phyloP scores from a whole-genome alignment of 2,329 filamentous ascomycete genomes.

The Stenocarpella maydis region DNA sequence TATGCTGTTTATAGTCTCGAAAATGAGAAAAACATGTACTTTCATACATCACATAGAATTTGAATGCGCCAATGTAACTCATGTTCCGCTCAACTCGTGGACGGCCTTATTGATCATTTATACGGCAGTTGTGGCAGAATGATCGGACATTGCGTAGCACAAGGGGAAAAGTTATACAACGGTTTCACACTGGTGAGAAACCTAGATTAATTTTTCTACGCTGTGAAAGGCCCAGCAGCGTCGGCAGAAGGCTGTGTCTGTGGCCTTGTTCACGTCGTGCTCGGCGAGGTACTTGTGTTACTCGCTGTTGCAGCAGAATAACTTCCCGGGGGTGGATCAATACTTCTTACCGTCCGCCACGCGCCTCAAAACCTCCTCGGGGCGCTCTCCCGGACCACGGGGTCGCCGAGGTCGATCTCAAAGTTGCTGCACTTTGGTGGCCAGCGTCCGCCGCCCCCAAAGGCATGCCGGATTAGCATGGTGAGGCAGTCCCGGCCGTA shows the following conservation, averaged over 20 bases:
- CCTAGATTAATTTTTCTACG: no score
- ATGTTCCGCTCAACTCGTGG: no score
- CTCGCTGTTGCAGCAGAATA: neutral
- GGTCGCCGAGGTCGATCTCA: neutral
- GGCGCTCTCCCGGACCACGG: neutral
- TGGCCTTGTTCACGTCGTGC: neutral
- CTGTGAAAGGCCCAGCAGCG: neutral
- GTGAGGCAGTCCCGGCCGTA: neutral
- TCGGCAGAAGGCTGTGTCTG: neutral
- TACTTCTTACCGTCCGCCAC: neutral
- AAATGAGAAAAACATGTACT: neutral
- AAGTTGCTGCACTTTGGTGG: neutral
- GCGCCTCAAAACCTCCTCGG: neutral
- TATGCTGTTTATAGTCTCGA: neutral
- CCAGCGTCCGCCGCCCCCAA: neutral
- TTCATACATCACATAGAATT: neutral
- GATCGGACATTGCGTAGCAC: no score
- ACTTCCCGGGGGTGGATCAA: neutral
- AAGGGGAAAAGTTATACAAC: no score
- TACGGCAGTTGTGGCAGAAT: no score
- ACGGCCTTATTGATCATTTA: no score
- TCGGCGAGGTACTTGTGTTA: neutral
- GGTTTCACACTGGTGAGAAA: no score
- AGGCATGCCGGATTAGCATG: neutral
- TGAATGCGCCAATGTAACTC: no score